Evolutionary conservation across 805 yeast species (phyloP).

Genomic region (Hanseniaspora singularis): DNA sequence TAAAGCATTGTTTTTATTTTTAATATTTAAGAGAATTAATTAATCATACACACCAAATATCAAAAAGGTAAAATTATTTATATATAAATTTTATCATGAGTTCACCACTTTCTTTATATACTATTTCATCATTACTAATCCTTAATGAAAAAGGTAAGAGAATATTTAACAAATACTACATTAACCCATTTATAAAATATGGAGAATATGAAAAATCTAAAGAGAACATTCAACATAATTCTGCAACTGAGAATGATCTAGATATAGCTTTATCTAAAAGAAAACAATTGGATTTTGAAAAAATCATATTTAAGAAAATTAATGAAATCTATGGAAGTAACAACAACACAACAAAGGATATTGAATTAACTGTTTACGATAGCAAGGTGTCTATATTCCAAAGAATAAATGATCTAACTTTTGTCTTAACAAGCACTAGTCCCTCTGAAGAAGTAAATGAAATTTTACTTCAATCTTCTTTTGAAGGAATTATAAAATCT

Average conservation of each 20-base stretch:
- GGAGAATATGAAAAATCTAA: conserved; percentile 11
- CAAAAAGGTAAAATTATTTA: too few species aligned
- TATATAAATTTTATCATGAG: neutral
- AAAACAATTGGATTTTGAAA: conserved; percentile 69
- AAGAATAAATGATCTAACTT: conserved; percentile 62
- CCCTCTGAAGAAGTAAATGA: conserved; percentile 70
- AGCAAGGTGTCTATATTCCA: conserved; percentile 75
- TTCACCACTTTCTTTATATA: conserved; percentile 48
- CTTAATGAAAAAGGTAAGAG: conserved; percentile 74
- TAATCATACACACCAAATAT: too few species aligned
- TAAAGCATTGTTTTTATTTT: too few species aligned
- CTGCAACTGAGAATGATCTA: conserved; percentile 21
- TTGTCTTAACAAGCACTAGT: conserved; percentile 50
- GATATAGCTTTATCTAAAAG: conserved; percentile 34
- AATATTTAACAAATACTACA: conserved; percentile 73
- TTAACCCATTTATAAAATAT: conserved; percentile 41
- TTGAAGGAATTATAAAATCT: conserved; percentile 69
- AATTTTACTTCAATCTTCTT: conserved; percentile 58
- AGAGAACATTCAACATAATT: conserved; percentile 22
- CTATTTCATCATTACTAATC: conserved; percentile 68
- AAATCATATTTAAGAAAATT: conserved; percentile 59
- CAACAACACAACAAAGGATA: conserved; percentile 34
- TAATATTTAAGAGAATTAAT: too few species aligned
- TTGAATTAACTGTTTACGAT: conserved; percentile 71
- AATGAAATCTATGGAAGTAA: conserved; percentile 33